phyloP scores from a whole-genome alignment of 1,284 basidiomycete species.

The Irpex rosettiformis region DNA sequence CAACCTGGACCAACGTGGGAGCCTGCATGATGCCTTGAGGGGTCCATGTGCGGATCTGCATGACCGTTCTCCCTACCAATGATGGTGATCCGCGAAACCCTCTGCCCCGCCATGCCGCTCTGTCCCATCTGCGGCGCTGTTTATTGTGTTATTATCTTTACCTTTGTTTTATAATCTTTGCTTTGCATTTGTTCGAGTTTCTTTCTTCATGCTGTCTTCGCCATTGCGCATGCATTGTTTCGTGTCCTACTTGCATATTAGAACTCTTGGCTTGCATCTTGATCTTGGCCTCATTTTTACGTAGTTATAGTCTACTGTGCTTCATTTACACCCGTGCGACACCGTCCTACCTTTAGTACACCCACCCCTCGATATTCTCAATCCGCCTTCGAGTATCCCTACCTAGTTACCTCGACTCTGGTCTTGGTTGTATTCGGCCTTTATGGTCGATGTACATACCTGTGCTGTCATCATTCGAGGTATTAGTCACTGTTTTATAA shows the following conservation, averaged over 20 bases:
- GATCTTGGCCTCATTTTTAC: background rate
- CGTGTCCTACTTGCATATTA: background rate
- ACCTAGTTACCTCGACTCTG: background rate
- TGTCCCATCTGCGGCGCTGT: background rate
- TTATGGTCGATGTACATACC: background rate
- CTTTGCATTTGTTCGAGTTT: conserved; percentile 1
- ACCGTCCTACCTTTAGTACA: background rate
- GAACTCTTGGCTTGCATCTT: background rate
- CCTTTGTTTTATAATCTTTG: background rate
- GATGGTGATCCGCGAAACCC: background rate
- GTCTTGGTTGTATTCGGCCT: background rate
- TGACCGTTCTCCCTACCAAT: background rate
- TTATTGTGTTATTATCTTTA: conserved; percentile 1
- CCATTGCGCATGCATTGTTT: conserved; percentile 1
- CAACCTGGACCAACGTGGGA: conserved; percentile 21
- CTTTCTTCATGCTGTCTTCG: background rate
- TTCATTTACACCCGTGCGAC: conserved; percentile 5
- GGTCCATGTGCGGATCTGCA: background rate
- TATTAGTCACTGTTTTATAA: background rate
- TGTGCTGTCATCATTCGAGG: background rate
- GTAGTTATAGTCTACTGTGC: background rate
- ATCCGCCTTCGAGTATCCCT: background rate
- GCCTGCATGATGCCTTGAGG: conserved; percentile 21
- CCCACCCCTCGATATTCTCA: background rate
- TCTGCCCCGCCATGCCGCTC: background rate